These are phyloP conservation scores for Castanea sativa DNA, from an alignment of 306 rosid species.

Conservation along the genomic window DNA sequence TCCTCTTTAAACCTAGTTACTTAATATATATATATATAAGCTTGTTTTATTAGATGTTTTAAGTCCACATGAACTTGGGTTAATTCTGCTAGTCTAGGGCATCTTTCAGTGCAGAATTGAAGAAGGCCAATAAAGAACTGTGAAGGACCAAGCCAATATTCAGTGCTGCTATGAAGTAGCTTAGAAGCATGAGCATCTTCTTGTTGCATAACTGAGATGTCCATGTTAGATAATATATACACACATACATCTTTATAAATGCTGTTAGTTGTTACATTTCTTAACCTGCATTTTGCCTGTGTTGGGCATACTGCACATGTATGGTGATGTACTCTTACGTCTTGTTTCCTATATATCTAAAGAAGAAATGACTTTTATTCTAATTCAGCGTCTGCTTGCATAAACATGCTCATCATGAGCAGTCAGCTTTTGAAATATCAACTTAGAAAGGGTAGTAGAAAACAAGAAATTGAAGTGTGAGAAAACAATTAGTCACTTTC, in stretches of 20 bases:
- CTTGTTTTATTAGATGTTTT: slow-evolving; percentile 12
- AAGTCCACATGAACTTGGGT: slow-evolving; percentile 3
- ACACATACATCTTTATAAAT: neutral
- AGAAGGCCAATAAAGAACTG: slow-evolving; percentile 23
- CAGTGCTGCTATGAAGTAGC: slow-evolving; percentile 3
- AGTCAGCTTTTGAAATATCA: too few relatives aligned
- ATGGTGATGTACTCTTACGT: neutral
- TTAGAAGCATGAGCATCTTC: slow-evolving; percentile 16
- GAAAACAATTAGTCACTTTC: too few relatives aligned
- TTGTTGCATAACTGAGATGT: neutral
- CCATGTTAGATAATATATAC: neutral
- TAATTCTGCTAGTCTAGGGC: neutral
- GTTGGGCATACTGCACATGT: neutral
- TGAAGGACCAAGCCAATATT: slow-evolving; percentile 11
- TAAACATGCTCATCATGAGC: too few relatives aligned
- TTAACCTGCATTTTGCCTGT: neutral
- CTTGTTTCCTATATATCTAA: neutral
- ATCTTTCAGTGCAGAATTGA: neutral
- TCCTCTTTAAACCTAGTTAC: neutral
- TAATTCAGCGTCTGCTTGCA: too few relatives aligned
- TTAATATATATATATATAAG: neutral
- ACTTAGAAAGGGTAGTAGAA: too few relatives aligned
- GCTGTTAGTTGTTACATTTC: neutral
- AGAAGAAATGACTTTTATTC: too few relatives aligned
- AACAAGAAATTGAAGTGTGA: too few relatives aligned